Base-by-base conservation (phyloP, 352 stramenopile species). In the Phytophthora foliorum region DNA sequence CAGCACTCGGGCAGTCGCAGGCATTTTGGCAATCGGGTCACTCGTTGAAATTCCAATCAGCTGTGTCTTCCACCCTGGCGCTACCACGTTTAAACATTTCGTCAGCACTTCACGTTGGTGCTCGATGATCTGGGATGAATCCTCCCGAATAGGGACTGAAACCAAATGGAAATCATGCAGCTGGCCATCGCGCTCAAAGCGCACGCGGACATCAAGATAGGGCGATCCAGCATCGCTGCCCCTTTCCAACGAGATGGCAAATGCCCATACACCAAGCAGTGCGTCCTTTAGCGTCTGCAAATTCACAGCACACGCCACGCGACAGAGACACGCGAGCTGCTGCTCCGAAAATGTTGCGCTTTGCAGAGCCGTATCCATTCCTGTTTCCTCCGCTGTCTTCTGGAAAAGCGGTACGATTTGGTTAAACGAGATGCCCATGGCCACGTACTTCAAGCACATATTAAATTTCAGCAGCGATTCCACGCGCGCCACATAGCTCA, bases 401-500 rank as follows among this genome's bases (percentile, higher is more conserved):
- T 77, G 57, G 25, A 70, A 74, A 11, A 77, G 52, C 17, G 58
- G 22, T 14, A 67, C 57, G 14, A 70, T 57, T 36, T 77, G 69
- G 11, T 41, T 29, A 52, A 77, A 63, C 21, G 69, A 70, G n/a
- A 77, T 61, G 21, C 69, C 69, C 69, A 70, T 70, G 4, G 51
- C 41, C 41, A 77, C 54, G 21, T 77, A 77, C 46, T 77, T 73
- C 39, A 77, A 59, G 19, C 69, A 77, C 63, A 65, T 69, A 51
- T 74, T 74, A 55, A 74, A 77, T 25, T 27, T 52, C 59, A 77
- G 19, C n/a, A 77, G 32, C 24, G 69, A 77, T 1, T 63, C 57
- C 38, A 77, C 65, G 3, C 57, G 63, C 22, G 54, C 69, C 58
- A 74, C 44, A 74, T 74, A 77, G 6, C 57, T 66, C 17, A 57